A percentile compares a stretch with the other conserved stretches of the same genome.
Conservation (phyloP, 2,329 filamentous ascomycete species). For the Sporothrix pallida region DNA sequence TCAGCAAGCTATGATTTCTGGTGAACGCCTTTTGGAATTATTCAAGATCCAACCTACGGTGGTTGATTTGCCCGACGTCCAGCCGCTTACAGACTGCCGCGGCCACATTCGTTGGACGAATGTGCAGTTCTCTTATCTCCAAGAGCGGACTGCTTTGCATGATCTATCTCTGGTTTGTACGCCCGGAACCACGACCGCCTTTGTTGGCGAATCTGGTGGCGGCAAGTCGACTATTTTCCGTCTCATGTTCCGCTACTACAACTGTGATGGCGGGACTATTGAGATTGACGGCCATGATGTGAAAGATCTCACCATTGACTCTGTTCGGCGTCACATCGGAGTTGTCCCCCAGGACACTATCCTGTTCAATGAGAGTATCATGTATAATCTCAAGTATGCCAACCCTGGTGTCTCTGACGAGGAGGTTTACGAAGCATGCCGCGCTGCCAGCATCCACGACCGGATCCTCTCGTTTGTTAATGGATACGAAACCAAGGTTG, state of each 20-base stretch:
- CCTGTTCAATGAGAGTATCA: conserved; percentile 59
- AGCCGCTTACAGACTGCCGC: conserved; percentile 68
- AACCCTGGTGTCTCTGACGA: conserved; percentile 55
- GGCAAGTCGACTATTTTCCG: conserved; percentile 97
- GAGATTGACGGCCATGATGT: conserved; percentile 85
- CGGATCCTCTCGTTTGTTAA: conserved; percentile 60
- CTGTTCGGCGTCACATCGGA: conserved; percentile 87
- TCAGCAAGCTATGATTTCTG: conserved; percentile 96
- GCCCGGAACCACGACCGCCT: conserved; percentile 91
- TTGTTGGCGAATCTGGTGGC: conserved; percentile 95
- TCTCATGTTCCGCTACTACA: conserved; percentile 95
- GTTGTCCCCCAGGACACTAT: conserved; percentile 97
- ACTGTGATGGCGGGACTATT: conserved; percentile 78
- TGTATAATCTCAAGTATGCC: conserved; percentile 62
- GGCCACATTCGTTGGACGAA: conserved; percentile 87
- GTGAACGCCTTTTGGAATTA: conserved; percentile 89
- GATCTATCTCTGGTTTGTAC: conserved; percentile 83
- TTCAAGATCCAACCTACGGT: conserved; percentile 97
- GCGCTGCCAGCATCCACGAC: conserved; percentile 61
- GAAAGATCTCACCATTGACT: conserved; percentile 87
- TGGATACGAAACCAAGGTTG: conserved; percentile 59
- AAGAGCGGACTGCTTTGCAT: conserved; percentile 81
- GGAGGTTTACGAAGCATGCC: conserved; percentile 58
- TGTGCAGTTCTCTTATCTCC: conserved; percentile 89
- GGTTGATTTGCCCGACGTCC: conserved; percentile 72